Base-by-base conservation (phyloP, 1,284 basidiomycete species). In the Xerocomus nothofagi region DNA sequence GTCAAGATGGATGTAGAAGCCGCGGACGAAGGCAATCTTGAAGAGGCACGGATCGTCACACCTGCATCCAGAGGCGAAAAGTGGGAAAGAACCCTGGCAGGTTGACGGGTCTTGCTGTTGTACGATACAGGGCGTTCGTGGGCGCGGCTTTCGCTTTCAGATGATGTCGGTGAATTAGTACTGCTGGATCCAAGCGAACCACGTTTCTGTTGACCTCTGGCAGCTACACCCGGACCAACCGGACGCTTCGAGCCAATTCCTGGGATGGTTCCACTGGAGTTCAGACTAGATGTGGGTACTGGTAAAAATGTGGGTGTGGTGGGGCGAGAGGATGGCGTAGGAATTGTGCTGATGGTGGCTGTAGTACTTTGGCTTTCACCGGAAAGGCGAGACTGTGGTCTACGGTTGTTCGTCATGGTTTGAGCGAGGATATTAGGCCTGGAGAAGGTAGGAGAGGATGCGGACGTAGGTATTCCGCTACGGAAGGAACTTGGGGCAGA, bases 281-380 rank as follows among this genome's bases (percentile, higher is more conserved):
- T 79, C 29, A 80, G 56, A 34, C 77, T 71, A 29, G 74, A 69
- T 4, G 79, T 73, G 1, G 86, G 83, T 21, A 88, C 55, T 10
- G 88, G 86, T 20, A 90, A 71, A 59, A 85, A 84, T 18, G 86
- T 88, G 2, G 87, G 88, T 15, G 88, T 88, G 10, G 83, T 66
- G 8, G 87, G 88, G 6, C 88, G 81, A 40, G 86, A 86, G 3
- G 76, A 72, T n/a, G 85, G 80, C 8, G 84, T 84, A 4, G 81
- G 75, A 47, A 86, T 78, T 14, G 84, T 82, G 57, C 80, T 81
- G 30, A 76, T 70, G 17, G 80, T 81, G 20, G 78, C 71, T 17
- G 77, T 77, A 6, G 81, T 77, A 56, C 82, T 83, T 46, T 71
- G 67, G 48, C 77, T 79, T 43, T 66, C 77, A 27, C 78, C 78